Evolutionary conservation across 1,284 basidiomycete species (phyloP), one percentile per base, ranked within the genome.

Genomic region (Trichosporon sp.): DNA sequence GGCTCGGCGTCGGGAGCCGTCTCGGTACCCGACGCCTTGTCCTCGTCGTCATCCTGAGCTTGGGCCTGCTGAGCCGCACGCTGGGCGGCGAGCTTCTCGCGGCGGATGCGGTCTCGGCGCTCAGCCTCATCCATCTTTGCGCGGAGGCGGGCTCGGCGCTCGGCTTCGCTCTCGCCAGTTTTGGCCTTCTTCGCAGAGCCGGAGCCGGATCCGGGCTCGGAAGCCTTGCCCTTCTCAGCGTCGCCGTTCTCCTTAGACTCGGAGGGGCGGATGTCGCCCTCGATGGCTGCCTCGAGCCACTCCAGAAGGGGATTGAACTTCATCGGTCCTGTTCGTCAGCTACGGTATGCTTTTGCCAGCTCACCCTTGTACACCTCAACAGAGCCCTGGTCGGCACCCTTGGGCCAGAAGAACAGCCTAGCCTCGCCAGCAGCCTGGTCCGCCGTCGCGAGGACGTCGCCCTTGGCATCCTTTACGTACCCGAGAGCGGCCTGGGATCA

Each of bases 381-480:
- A 4, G 71, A 62, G 23, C 69, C 60, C 25, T 54, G 52, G 1
- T 62, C 52, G 1, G 68, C 66, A 6, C 72, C 75, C 1, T 66
- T 60, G 13, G 63, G 49, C 74, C 74, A 80, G 49, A 73, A 66
- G 8, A 80, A 66, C 0, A 78, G 71, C 13, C 76, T 69, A 9
- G 76, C 71, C 59, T 80, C 77, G 21, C 68, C 63, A 0, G 73
- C 70, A 7, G 71, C 32, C 40, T 21, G 9, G 21, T 77, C 73
- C 36, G 72, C 61, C 9, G 69, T 62, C 11, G 76, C 67, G 8
- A 75, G 63, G 23, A 87, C 88, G 58, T 86, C 83, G 14, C 84
- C 83, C 75, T 69, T 52, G 1, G 75, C 73, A 65, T 93, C 91
- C 56, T 85, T 85, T 72, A 89, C 85, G 59, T 85, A 85, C 2